These are phyloP conservation scores for Claviceps sp. DNA, from an alignment of 2,329 filamentous ascomycete genomes.

Conservation along the genomic window DNA sequence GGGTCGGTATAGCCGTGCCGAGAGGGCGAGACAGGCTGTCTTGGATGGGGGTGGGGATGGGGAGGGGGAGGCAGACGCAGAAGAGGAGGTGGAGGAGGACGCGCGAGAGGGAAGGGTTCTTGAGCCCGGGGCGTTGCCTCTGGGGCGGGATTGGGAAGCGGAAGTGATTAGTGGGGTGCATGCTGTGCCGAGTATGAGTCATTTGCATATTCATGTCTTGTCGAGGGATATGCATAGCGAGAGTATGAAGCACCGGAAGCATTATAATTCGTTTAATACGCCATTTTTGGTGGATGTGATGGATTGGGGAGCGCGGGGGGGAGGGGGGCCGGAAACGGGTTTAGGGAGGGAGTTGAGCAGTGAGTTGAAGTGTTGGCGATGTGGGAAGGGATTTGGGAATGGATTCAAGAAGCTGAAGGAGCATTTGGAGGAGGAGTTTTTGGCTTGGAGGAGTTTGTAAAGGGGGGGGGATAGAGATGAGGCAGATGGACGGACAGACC, in stretches of 20 bases:
- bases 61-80: constrained; percentile 26
- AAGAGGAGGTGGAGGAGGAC: not conserved
- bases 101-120: not conserved
- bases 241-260: constrained; percentile 63
- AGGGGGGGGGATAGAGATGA: not conserved
- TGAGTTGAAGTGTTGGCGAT: constrained; percentile 76
- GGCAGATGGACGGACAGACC: not conserved
- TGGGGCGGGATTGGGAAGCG: constrained; percentile 52
- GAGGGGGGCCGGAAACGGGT: constrained; percentile 45
- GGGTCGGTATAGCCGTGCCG: constrained; percentile 47
- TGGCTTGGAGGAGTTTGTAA: constrained; percentile 56
- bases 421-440: constrained; percentile 64
- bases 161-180: constrained; percentile 74
- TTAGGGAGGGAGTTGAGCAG: constrained; percentile 31
- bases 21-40: constrained; percentile 52
- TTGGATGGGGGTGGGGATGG: constrained; percentile 36
- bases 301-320: constrained; percentile 60
- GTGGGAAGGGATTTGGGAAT: constrained; percentile 59
- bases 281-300: constrained; percentile 67
- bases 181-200: constrained; percentile 79
- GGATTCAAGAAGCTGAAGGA: constrained; percentile 60
- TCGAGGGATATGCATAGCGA: constrained; percentile 65
- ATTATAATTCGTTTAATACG: constrained; percentile 87
- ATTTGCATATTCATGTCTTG: constrained; percentile 81
- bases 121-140: constrained; percentile 9